These are phyloP conservation scores for Calonectria naviculata DNA, from an alignment of 2,329 filamentous ascomycete genomes.

Conservation along the genomic window DNA sequence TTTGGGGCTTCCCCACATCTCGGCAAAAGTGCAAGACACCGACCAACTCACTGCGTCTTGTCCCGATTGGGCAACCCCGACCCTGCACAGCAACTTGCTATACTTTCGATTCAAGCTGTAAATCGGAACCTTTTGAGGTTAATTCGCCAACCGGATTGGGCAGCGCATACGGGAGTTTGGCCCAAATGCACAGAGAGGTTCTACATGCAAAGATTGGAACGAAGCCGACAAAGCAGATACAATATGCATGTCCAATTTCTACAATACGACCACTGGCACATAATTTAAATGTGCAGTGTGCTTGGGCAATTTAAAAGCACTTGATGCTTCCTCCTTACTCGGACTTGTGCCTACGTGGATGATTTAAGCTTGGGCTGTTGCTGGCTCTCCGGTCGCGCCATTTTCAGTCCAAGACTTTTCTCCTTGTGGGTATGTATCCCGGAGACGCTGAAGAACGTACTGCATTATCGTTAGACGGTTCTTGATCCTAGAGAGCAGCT, in stretches of 20 bases:
- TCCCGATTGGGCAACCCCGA: neutral
- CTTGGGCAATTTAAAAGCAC: neutral
- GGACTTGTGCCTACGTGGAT: neutral
- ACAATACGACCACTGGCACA: neutral
- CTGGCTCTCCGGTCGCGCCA: neutral
- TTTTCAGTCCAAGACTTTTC: neutral
- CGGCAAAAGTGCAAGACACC: constrained; percentile 1
- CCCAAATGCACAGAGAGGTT: too few species aligned
- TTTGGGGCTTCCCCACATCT: neutral
- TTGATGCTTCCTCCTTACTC: neutral
- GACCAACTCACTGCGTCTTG: neutral
- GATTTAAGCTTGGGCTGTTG: neutral
- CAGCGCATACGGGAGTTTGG: too few species aligned
- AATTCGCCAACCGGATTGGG: too few species aligned
- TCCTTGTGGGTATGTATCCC: neutral
- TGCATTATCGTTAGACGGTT: neutral
- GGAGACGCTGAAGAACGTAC: neutral
- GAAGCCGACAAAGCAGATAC: too few species aligned
- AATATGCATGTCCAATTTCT: neutral
- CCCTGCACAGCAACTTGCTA: neutral
- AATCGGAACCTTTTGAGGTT: neutral
- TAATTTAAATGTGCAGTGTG: neutral
- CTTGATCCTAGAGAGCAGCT: neutral
- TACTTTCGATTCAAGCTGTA: neutral
- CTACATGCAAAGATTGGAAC: too few species aligned